Conservation (phyloP, 2,329 filamentous ascomycete genomes). For the Neopestalotiopsis rosae region DNA sequence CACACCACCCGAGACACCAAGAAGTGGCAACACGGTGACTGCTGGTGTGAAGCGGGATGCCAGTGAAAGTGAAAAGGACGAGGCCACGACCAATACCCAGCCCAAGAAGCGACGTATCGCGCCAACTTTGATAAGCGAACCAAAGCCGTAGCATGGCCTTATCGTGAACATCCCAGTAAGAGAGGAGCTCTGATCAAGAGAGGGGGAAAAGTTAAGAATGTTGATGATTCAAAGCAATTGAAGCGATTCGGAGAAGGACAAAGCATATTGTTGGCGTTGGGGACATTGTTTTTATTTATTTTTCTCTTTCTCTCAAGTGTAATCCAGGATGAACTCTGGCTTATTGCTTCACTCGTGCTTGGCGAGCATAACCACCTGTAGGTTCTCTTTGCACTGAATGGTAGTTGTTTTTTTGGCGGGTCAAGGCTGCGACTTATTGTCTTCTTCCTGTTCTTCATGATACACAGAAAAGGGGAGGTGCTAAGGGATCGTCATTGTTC, state of each 20-base stretch:
- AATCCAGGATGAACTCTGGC: neutral
- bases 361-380: neutral
- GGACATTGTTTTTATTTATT: neutral
- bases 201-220: neutral
- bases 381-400: neutral
- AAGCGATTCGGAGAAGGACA: neutral
- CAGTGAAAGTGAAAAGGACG: conserved; percentile 59
- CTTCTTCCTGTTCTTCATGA: neutral
- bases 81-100: conserved; percentile 46
- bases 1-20: conserved; percentile 89
- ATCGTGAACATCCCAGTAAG: no score
- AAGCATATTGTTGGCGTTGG: conserved; percentile 6
- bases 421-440: neutral
- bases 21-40: conserved; percentile 57
- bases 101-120: conserved; percentile 75
- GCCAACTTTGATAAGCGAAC: conserved; percentile 61
- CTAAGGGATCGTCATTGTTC: neutral
- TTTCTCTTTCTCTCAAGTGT: no score
- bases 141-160: conserved; percentile 17
- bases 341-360: neutral
- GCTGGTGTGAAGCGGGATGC: conserved; percentile 62
- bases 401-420: neutral
- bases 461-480: neutral
- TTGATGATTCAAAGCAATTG: neutral
- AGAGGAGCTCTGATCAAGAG: neutral